Conservation (phyloP, 768 basidiomycete genomes). For the Panus rudis region DNA sequence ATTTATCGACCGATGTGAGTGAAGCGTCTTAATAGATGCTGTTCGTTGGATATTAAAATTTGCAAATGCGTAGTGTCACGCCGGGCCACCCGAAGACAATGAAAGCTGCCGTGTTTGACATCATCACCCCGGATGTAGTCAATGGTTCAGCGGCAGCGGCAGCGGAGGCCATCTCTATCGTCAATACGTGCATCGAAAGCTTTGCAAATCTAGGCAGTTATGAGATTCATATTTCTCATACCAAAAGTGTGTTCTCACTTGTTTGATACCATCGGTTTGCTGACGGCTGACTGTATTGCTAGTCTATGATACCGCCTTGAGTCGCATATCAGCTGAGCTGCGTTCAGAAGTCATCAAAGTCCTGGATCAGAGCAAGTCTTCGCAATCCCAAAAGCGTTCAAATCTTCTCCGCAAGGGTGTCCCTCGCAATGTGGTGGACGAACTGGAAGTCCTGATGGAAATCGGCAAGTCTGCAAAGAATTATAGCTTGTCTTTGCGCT, state of each 20-base stretch:
- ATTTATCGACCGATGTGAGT: slow-evolving; percentile 63
- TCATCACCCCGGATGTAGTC: slow-evolving; percentile 67
- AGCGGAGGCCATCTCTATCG: slow-evolving; percentile 67
- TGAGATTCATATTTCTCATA: slow-evolving; percentile 76
- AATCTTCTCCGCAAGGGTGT: slow-evolving; percentile 65
- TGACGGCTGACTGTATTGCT: slow-evolving; percentile 7
- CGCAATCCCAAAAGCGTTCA: slow-evolving; percentile 61
- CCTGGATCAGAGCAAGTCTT: slow-evolving; percentile 58
- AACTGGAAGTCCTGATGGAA: slow-evolving; percentile 65
- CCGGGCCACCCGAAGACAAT: slow-evolving; percentile 67
- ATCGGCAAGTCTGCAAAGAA: slow-evolving; percentile 37
- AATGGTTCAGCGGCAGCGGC: slow-evolving; percentile 61
- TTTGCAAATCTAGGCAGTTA: slow-evolving; percentile 71
- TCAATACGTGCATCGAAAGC: slow-evolving; percentile 56
- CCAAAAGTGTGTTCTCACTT: slow-evolving; percentile 44
- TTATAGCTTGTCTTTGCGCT: not conserved
- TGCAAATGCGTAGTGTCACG: slow-evolving; percentile 42
- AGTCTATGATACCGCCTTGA: slow-evolving; percentile 66
- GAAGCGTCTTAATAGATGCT: not conserved
- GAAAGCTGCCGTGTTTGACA: slow-evolving; percentile 78
- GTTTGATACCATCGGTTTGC: not conserved
- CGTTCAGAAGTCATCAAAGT: slow-evolving; percentile 56
- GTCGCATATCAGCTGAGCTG: slow-evolving; percentile 51
- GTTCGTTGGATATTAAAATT: not conserved
- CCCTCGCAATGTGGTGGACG: slow-evolving; percentile 59